Base-by-base conservation (phyloP, 257 asterid genomes). In the Fraxinus excelsior region DNA sequence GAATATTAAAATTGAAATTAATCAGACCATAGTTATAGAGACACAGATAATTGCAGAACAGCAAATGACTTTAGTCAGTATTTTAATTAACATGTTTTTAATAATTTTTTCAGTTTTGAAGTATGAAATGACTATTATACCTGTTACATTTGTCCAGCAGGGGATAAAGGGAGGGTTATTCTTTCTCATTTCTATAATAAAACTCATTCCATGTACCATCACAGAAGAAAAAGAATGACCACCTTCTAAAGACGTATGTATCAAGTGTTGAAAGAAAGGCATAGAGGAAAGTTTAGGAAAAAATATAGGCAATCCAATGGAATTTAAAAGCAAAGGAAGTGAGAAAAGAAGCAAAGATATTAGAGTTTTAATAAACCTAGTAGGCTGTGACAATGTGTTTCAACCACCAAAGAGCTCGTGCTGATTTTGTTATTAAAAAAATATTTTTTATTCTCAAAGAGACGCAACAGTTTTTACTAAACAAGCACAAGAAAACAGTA, bases 401-500 rank as follows among this genome's bases (percentile, higher is more conserved):
- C 67, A 62, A 62, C 16, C 32, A 26, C 18, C 18, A 3, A 62
- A 62, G 32, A 2, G 68, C 32, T 62, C 34, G 18, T 23, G 35
- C 32, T 23, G 32, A 25, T 3, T 62, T 62, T 62, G 68, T 62
- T 11, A 62, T 12, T 62, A 7, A 62, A 62, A 53, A 42, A 26
- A 2, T 62, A 9, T 19, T 18, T 42, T 40, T 10, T 11, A 42
- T 42, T 42, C 49, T 42, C 3, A 3, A 12, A 42, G 16, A 12
- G 12, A 42, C 12, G 16, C 2, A 62, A 62, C 19, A 26, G 18
- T 8, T 21, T 25, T 21, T 11, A 23, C 68, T 62, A 38, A 38
- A 44, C 38, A 68, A 68, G 69, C 40, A 18, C 60, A 35, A 56
- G 31, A 49, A 0, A 5, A 25, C 4, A 38, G 66, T 87, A 96